Evolutionary conservation across 371 early-diverging fungal species (phyloP), one percentile per base, ranked within the genome.

Genomic region (Batrachochytrium dendrobatidis): DNA sequence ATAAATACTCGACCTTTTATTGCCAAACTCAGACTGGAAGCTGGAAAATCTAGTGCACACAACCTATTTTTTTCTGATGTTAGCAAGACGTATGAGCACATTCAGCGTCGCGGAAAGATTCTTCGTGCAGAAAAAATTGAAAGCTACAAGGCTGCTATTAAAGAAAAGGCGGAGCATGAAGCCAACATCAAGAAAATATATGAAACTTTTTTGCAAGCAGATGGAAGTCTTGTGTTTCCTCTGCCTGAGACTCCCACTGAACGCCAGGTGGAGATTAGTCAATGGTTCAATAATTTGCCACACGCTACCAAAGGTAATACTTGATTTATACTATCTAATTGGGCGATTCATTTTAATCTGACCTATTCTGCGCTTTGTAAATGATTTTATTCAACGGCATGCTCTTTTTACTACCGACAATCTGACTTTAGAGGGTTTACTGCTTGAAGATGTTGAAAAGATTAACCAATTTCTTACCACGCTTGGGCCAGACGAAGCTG

Each of bases 41-140:
- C 25, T 29, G 49, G 49, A 22, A 24, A 24, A 7, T 24, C 8
- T 25, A 80, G 74, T 35, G 88, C 88, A 17, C 76, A 75, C 48
- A 75, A 82, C 30, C 81, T 93, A 80, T 95, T 94, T 68, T 74
- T 77, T 62, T 81, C 83, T 45, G 95, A 96, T 74, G 88, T 92
- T 18, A 77, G 83, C 30, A 76, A 83, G 26, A 90, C 90, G 1
- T 92, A 91, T 67, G 70, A 72, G 12, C 89, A 86, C 62, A 92
- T 96, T 60, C 69, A 71, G 48, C 76, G 74, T 1, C 85, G 95
- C 24, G 92, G 89, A 70, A 72, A 76, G 51, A 85, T 85, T 18
- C 79, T 92, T 24, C 68, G 69, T 30, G 72, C 74, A 48, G 82
- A 87, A 58, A 57, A 57, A 6, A 48, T 48, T 24, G 49, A 22